Conservation (phyloP, 495 filamentous ascomycete species). For the Aspergillus ostianus region DNA sequence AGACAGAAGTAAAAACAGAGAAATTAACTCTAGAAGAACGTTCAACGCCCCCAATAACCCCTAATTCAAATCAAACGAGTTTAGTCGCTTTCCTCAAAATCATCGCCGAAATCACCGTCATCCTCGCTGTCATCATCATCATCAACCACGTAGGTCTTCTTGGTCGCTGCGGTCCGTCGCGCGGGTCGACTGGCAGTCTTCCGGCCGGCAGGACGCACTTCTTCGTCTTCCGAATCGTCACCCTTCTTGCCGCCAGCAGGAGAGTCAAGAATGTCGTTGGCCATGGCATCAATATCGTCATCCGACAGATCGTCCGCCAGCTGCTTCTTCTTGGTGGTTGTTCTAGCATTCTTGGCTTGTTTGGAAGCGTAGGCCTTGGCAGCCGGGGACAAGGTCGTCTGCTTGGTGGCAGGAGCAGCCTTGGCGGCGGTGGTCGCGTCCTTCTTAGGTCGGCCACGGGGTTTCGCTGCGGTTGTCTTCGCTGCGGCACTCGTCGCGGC, state of each 20-base stretch:
- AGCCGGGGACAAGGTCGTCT: conserved; percentile 43
- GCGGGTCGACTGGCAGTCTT: conserved; percentile 47
- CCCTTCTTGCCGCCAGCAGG: conserved; percentile 32
- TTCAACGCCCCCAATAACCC: conserved; percentile 17
- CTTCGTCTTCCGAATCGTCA: conserved; percentile 38
- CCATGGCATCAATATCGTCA: conserved; percentile 53
- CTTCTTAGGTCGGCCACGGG: conserved; percentile 53
- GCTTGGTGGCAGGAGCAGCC: conserved; percentile 43
- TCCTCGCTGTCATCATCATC: conserved; percentile 54
- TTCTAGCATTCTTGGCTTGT: conserved; percentile 53
- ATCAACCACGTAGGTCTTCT: conserved; percentile 56
- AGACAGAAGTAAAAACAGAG: conserved; percentile 6
- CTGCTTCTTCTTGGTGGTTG: conserved; percentile 31
- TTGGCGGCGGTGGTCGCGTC: conserved; percentile 36
- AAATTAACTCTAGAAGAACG: conserved; percentile 4
- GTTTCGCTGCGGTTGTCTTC: conserved; percentile 30
- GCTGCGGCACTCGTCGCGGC: conserved; percentile 26
- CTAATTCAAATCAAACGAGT: background rate
- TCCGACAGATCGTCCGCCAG: conserved; percentile 41
- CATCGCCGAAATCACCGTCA: conserved; percentile 32
- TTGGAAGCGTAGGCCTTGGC: conserved; percentile 82
- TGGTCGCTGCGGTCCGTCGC: conserved; percentile 49
- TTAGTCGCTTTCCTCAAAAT: conserved; percentile 45
- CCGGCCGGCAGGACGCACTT: conserved; percentile 32
- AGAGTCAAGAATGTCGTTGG: conserved; percentile 57